A percentile compares a stretch with the other conserved stretches of the same genome.
Evolutionary conservation across 306 rosid species (phyloP).

Genomic region (Fagus crenata): DNA sequence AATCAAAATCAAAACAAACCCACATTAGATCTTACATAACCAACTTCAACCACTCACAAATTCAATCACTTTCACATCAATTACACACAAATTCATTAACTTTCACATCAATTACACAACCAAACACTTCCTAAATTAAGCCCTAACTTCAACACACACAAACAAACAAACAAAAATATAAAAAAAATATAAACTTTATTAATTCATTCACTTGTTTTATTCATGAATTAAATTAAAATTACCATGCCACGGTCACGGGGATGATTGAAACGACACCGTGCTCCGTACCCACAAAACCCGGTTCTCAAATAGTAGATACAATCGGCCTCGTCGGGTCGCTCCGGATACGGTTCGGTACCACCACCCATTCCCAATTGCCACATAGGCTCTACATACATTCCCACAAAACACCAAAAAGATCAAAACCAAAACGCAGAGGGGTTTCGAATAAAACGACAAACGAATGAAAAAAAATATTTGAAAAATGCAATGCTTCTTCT

Average conservation of each 20-base stretch:
- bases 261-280: conserved; percentile 95
- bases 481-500: conserved; percentile 44
- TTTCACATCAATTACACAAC: conserved; percentile 21
- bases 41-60: conserved; percentile 11
- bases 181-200: too few relatives aligned
- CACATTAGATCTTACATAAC: conserved; percentile 30
- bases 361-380: conserved; percentile 63
- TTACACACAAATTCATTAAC: conserved; percentile 16
- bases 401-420: conserved; percentile 32
- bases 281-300: conserved; percentile 89
- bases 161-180: conserved; percentile 4
- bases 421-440: conserved; percentile 37
- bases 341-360: conserved; percentile 93
- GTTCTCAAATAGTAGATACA: conserved; percentile 82
- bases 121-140: conserved; percentile 29
- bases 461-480: not conserved
- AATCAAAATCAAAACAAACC: conserved; percentile 34
- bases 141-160: conserved; percentile 18
- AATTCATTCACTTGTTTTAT: too few relatives aligned
- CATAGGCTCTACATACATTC: conserved; percentile 59
- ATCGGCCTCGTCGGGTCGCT: conserved; percentile 82
- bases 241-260: conserved; percentile 88
- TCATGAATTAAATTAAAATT: conserved; percentile 13
- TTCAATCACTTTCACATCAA: conserved; percentile 18
- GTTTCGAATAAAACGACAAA: conserved; percentile 4